A percentile compares a stretch with the other conserved stretches of the same genome.
Evolutionary conservation across 495 filamentous ascomycete species (phyloP).

Genomic region (Penicillium canescens): DNA sequence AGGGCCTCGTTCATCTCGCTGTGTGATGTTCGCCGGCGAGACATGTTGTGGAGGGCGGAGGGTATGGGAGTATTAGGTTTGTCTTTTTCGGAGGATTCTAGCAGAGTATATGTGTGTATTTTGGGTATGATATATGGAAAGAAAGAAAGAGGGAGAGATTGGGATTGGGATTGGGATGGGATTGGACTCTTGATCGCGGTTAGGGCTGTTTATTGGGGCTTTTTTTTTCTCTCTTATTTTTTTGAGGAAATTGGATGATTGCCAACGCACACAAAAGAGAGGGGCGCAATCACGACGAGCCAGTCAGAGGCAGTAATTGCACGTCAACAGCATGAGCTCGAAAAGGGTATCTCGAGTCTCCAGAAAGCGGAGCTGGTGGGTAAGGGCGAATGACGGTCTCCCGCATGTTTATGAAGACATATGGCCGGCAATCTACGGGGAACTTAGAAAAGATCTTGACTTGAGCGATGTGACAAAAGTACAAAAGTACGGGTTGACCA

Average conservation of each 20-base stretch:
- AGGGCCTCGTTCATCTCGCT: conserved; percentile 44
- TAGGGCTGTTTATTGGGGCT: too few species aligned
- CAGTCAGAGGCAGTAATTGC: conserved; percentile 9
- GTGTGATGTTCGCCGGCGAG: conserved; percentile 45
- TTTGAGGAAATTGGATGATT: neutral
- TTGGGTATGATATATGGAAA: too few species aligned
- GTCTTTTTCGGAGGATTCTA: neutral
- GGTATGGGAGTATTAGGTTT: conserved; percentile 7
- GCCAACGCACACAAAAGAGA: conserved; percentile 11
- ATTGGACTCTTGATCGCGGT: too few species aligned
- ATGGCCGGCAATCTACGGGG: neutral
- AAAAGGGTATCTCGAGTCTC: conserved; percentile 31
- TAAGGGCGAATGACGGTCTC: conserved; percentile 6
- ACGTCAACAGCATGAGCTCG: conserved; percentile 21
- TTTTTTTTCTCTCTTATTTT: neutral
- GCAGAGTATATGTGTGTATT: too few species aligned
- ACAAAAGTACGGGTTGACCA: neutral
- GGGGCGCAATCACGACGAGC: conserved; percentile 12
- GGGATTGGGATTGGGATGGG: too few species aligned
- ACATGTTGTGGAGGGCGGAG: conserved; percentile 29
- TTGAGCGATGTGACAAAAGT: neutral
- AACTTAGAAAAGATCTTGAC: neutral
- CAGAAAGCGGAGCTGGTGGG: conserved; percentile 22
- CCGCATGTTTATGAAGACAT: conserved; percentile 3
- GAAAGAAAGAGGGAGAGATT: too few species aligned